Evolutionary conservation across 2,329 filamentous ascomycete species (phyloP).

Genomic region (Cercospora sp.): DNA sequence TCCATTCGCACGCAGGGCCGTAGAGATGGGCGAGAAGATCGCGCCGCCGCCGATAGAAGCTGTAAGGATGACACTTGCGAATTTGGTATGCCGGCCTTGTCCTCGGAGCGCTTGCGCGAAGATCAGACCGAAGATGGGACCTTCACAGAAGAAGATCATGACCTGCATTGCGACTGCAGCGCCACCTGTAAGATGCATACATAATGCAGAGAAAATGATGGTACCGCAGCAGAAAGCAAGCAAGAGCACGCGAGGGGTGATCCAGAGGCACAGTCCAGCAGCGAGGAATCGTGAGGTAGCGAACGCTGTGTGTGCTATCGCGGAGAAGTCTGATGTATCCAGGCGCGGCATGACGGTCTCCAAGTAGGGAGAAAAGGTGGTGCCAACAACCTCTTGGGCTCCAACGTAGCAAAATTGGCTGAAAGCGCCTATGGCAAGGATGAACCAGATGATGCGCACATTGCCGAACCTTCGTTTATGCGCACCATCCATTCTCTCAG

Average conservation of each 20-base stretch:
- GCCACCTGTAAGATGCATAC: conserved; percentile 51
- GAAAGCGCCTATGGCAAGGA: conserved; percentile 55
- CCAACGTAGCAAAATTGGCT: conserved; percentile 63
- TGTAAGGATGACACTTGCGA: conserved; percentile 55
- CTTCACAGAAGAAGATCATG: conserved; percentile 61
- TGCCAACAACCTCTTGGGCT: conserved; percentile 58
- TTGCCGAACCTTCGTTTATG: conserved; percentile 49
- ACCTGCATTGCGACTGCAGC: conserved; percentile 51
- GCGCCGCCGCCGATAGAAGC: conserved; percentile 56
- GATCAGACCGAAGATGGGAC: conserved; percentile 60
- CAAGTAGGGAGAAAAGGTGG: conserved; percentile 50
- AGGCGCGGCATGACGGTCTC: conserved; percentile 40
- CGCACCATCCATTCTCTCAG: conserved; percentile 52
- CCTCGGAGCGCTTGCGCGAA: conserved; percentile 61
- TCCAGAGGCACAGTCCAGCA: conserved; percentile 53
- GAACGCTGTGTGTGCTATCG: conserved; percentile 59
- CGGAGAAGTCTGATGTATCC: conserved; percentile 47
- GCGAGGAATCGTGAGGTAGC: conserved; percentile 59
- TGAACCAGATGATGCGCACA: conserved; percentile 57
- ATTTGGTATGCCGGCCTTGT: conserved; percentile 59
- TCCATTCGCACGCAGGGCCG: conserved; percentile 46
- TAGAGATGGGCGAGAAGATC: conserved; percentile 57
- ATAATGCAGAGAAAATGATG: conserved; percentile 54
- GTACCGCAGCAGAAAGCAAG: conserved; percentile 55
- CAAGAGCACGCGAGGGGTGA: conserved; percentile 61